Evolutionary conservation across 176 grass and related monocot species (phyloP).

Genomic region (Themeda triandra): DNA sequence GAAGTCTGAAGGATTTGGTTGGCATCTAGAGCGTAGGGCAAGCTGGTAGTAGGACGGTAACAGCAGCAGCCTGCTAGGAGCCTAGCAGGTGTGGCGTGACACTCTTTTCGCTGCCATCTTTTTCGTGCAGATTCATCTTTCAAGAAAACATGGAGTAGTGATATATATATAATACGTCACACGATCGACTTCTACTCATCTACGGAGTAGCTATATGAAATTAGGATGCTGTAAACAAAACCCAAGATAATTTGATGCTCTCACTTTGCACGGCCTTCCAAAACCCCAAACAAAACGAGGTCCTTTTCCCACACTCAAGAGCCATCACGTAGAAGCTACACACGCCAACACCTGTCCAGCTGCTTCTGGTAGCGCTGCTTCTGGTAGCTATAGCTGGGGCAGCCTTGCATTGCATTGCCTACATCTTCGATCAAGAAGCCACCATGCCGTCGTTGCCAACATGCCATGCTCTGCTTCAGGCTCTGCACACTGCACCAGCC

Average conservation of each 20-base stretch:
- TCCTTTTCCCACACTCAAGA: background rate
- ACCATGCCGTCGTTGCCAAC: too few species aligned
- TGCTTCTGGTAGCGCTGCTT: background rate
- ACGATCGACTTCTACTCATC: too few species aligned
- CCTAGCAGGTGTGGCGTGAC: background rate
- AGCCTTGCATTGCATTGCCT: background rate
- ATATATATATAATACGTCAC: too few species aligned
- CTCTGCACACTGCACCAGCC: too few species aligned
- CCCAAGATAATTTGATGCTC: background rate
- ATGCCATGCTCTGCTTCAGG: background rate
- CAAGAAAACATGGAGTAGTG: background rate
- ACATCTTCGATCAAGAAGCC: too few species aligned
- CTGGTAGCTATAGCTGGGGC: too few species aligned
- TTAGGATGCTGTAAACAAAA: background rate
- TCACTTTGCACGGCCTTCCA: constrained; percentile 3
- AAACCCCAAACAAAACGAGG: background rate
- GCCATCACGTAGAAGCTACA: too few species aligned
- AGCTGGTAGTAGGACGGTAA: too few species aligned
- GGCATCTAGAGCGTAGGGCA: background rate
- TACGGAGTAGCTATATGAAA: too few species aligned
- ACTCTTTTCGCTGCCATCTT: background rate
- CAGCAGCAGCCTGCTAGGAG: background rate
- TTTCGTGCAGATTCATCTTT: background rate
- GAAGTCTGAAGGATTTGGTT: background rate
- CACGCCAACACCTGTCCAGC: too few species aligned